Conservation (phyloP, 345 rosid species). For the Salix dunnii region DNA sequence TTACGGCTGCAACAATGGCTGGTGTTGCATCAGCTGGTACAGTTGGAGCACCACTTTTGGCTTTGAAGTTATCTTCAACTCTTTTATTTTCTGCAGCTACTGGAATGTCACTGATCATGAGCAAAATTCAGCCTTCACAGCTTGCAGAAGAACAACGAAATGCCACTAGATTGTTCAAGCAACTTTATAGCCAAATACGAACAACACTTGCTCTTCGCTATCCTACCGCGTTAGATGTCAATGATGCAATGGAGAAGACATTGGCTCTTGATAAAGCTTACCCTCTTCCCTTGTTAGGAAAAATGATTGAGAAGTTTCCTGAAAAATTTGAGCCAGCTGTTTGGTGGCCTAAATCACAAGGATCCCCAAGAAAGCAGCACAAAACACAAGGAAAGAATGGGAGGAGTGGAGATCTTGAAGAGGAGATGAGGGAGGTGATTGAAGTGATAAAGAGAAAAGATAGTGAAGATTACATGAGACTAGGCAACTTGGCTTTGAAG, state of each 20-base stretch:
- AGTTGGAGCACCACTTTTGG: conserved; percentile 27
- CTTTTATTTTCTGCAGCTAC: conserved; percentile 33
- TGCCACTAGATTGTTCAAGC: conserved; percentile 30
- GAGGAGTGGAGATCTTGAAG: conserved; percentile 36
- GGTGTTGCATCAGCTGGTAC: conserved; percentile 39
- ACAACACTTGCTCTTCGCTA: conserved; percentile 17
- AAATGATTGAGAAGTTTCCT: conserved; percentile 39
- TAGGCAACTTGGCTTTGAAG: conserved; percentile 39
- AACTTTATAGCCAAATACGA: conserved; percentile 23
- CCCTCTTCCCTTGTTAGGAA: conserved; percentile 40
- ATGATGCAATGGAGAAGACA: conserved; percentile 22
- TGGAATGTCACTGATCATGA: conserved; percentile 30
- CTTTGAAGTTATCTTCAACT: conserved; percentile 41
- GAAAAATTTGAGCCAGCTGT: conserved; percentile 24
- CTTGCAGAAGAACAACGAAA: conserved; percentile 44
- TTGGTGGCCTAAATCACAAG: conserved; percentile 30
- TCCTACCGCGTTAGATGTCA: conserved; percentile 19
- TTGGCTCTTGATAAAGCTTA: conserved; percentile 37
- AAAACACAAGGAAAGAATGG: conserved; percentile 10
- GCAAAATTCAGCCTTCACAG: conserved; percentile 45
- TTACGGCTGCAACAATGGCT: conserved; percentile 52
- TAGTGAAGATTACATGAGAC: conserved; percentile 35
- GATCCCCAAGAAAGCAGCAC: not conserved
- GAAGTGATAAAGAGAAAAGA: conserved; percentile 36
- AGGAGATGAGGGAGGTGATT: conserved; percentile 39